These are phyloP conservation scores for Leucosporidium yakuticum DNA, from an alignment of 768 basidiomycete genomes.

Conservation along the genomic window DNA sequence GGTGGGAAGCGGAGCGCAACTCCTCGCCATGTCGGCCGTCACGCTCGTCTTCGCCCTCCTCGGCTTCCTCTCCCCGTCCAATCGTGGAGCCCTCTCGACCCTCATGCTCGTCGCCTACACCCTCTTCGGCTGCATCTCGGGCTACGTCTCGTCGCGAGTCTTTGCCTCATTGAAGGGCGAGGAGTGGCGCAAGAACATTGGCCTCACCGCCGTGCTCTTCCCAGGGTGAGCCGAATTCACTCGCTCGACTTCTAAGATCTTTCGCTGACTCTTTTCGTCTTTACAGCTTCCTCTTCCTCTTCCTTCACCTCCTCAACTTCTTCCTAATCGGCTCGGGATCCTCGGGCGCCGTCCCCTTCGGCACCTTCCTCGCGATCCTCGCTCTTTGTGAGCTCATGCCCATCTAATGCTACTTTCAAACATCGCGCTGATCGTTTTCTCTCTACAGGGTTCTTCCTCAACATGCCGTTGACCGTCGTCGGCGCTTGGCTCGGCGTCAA, in stretches of 20 bases:
- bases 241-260: not conserved
- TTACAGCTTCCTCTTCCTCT: slow-evolving; percentile 65
- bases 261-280: slow-evolving; percentile 1
- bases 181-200: slow-evolving; percentile 71
- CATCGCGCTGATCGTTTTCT: slow-evolving; percentile 73
- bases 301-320: slow-evolving; percentile 85
- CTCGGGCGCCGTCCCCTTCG: slow-evolving; percentile 93
- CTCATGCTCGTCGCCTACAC: slow-evolving; percentile 94
- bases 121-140: slow-evolving; percentile 79
- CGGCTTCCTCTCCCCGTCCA: slow-evolving; percentile 91
- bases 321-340: slow-evolving; percentile 78
- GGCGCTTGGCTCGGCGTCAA: slow-evolving; percentile 81
- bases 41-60: slow-evolving; percentile 88
- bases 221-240: slow-evolving; percentile 59
- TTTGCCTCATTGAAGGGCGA: slow-evolving; percentile 74
- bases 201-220: slow-evolving; percentile 78
- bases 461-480: slow-evolving; percentile 76
- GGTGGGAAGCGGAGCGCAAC: slow-evolving; percentile 83
- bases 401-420: slow-evolving; percentile 46
- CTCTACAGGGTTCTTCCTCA: slow-evolving; percentile 87
- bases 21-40: slow-evolving; percentile 77
- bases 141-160: slow-evolving; percentile 77
- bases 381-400: slow-evolving; percentile 14
- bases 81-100: slow-evolving; percentile 86
- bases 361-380: slow-evolving; percentile 43